phyloP scores from a whole-genome alignment of 768 basidiomycete genomes.

The Cytidiella melzeri region DNA sequence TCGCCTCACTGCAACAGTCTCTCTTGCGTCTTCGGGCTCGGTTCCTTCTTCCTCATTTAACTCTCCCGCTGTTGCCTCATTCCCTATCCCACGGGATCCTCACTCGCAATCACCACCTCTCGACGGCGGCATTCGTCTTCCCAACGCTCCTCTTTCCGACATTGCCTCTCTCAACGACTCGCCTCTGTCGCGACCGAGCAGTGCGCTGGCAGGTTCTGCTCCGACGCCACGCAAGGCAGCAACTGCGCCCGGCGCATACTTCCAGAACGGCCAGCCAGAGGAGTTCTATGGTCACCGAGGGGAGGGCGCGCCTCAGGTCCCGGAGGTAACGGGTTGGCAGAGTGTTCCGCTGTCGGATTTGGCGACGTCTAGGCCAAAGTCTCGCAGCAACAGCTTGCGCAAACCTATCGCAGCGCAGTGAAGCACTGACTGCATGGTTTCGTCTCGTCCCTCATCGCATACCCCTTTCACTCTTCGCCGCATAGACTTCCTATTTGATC shows the following conservation, averaged over 20 bases:
- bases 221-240: slow-evolving; percentile 25
- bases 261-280: slow-evolving; percentile 13
- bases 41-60: slow-evolving; percentile 59
- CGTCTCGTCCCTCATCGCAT: neutral
- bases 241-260: slow-evolving; percentile 22
- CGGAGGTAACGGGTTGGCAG: slow-evolving; percentile 32
- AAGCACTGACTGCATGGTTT: neutral
- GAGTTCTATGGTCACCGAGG: slow-evolving; percentile 23
- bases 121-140: slow-evolving; percentile 65
- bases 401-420: slow-evolving; percentile 10
- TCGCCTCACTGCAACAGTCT: slow-evolving; percentile 25
- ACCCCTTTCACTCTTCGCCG: neutral
- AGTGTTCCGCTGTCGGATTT: slow-evolving; percentile 25
- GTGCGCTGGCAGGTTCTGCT: slow-evolving; percentile 1
- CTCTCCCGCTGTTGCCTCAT: slow-evolving; percentile 55
- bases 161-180: slow-evolving; percentile 44
- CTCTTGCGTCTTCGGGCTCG: slow-evolving; percentile 45
- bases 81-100: slow-evolving; percentile 50
- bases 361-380: slow-evolving; percentile 17
- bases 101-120: slow-evolving; percentile 31
- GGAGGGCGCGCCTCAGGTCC: slow-evolving; percentile 6
- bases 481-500: slow-evolving; percentile 3
- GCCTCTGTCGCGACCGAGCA: slow-evolving; percentile 12
- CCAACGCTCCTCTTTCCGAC: slow-evolving; percentile 66
- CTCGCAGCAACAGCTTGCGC: slow-evolving; percentile 16